These are phyloP conservation scores for Candolleomyces eurysporus DNA, from an alignment of 768 basidiomycete species.

Conservation along the genomic window DNA sequence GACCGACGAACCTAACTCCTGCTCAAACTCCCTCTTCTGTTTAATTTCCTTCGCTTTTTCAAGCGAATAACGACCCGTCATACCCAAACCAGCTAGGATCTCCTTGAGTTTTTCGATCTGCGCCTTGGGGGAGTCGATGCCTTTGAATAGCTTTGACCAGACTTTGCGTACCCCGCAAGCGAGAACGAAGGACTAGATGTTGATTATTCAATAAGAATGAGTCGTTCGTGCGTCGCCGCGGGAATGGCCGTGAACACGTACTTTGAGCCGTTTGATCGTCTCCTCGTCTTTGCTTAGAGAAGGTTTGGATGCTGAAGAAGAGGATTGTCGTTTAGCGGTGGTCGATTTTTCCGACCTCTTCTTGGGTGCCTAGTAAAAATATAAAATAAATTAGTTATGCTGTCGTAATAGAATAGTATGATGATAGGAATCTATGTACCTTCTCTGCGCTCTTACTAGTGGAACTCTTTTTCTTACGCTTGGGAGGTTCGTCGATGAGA, in stretches of 20 bases:
- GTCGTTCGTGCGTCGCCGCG: background rate
- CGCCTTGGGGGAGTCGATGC: constrained; percentile 49
- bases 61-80: constrained; percentile 73
- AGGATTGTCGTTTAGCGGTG: constrained; percentile 21
- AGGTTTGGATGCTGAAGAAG: constrained; percentile 11
- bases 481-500: constrained; percentile 57
- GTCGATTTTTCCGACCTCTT: constrained; percentile 25
- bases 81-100: constrained; percentile 71
- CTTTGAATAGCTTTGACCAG: constrained; percentile 74
- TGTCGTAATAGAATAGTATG: background rate
- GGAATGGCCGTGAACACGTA: constrained; percentile 19
- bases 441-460: constrained; percentile 27
- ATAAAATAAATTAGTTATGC: background rate
- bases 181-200: constrained; percentile 55
- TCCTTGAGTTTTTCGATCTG: constrained; percentile 66
- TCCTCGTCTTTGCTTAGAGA: constrained; percentile 61
- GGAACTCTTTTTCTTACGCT: constrained; percentile 33
- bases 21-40: constrained; percentile 67
- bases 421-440: constrained; percentile 10
- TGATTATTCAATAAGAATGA: background rate
- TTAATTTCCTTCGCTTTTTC: constrained; percentile 81
- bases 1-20: constrained; percentile 66
- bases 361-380: constrained; percentile 16
- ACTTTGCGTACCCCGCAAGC: constrained; percentile 78
- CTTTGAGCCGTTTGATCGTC: constrained; percentile 74